Percentiles rank a stretch among this genome's conserved stretches.
Evolutionary conservation across 345 rosid genomes (phyloP).

Genomic region (Citrus medica): DNA sequence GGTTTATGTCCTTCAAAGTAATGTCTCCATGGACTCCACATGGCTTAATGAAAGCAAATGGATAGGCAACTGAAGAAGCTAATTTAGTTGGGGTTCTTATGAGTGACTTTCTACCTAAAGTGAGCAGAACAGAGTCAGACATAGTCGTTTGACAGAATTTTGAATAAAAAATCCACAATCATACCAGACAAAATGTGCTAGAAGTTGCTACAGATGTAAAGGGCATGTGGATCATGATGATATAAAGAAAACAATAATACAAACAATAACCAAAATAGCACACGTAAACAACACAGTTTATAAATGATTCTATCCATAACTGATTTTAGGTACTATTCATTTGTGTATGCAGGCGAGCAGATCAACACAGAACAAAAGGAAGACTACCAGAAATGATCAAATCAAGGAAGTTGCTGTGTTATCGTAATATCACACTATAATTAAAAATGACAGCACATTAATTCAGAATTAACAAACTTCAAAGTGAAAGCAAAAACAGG

Average conservation of each 20-base stretch:
- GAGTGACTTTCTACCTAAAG: slow-evolving; percentile 69
- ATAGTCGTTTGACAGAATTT: neutral
- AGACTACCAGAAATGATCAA: neutral
- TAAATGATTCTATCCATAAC: neutral
- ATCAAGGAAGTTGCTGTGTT: neutral
- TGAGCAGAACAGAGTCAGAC: slow-evolving; percentile 5
- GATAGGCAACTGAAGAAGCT: slow-evolving; percentile 80
- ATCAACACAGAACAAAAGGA: neutral
- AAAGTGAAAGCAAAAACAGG: slow-evolving; percentile 1
- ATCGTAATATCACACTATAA: neutral
- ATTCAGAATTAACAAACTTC: neutral
- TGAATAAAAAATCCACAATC: neutral
- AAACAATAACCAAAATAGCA: neutral
- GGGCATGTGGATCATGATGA: neutral
- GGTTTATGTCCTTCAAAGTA: slow-evolving; percentile 96
- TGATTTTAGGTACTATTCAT: neutral
- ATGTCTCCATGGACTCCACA: slow-evolving; percentile 84
- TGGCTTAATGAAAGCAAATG: slow-evolving; percentile 96
- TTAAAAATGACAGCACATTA: neutral
- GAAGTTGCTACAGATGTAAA: neutral
- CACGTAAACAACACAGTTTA: neutral
- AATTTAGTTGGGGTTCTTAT: slow-evolving; percentile 60
- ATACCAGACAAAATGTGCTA: neutral
- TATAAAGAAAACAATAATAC: neutral
- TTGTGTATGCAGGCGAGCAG: neutral